Conservation (phyloP, 2,329 filamentous ascomycete species). For the Ophiostoma himal-ulmi region DNA sequence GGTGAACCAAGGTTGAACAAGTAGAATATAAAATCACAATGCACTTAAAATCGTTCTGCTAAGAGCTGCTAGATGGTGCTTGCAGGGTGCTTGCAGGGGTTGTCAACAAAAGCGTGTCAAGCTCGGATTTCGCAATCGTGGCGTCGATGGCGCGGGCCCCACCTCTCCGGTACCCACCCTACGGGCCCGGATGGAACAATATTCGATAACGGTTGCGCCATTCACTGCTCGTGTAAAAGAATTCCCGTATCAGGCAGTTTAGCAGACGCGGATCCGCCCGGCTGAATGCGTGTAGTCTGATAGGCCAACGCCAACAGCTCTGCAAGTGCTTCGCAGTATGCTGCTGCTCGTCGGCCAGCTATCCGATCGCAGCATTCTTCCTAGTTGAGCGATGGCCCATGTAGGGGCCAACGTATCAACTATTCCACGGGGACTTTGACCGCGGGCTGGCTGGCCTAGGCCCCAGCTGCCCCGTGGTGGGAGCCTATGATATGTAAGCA, state of each 20-base stretch:
- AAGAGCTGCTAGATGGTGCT: neutral
- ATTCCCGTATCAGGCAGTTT: conserved; percentile 7
- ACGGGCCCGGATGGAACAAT: conserved; percentile 18
- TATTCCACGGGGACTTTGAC: neutral
- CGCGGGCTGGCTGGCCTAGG: neutral
- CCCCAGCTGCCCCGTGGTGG: neutral
- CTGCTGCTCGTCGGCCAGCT: neutral
- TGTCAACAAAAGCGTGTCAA: neutral
- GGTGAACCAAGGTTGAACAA: neutral
- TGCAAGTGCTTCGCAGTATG: neutral
- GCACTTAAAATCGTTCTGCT: neutral
- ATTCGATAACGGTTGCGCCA: conserved; percentile 6
- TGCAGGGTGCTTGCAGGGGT: conserved; percentile 5
- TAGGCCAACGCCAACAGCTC: neutral
- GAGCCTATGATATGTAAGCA: neutral
- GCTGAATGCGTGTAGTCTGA: neutral
- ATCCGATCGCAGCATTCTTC: neutral
- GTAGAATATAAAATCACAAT: neutral
- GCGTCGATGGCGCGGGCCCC: conserved; percentile 19
- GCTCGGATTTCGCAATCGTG: conserved; percentile 16
- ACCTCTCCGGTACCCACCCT: neutral
- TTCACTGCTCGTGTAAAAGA: neutral
- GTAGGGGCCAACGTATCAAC: neutral
- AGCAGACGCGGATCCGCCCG: neutral
- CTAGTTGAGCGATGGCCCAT: neutral